A percentile compares a stretch with the other conserved stretches of the same genome.
Conservation (phyloP, 2,329 filamentous ascomycete species). For the Fusarium stilboides region DNA sequence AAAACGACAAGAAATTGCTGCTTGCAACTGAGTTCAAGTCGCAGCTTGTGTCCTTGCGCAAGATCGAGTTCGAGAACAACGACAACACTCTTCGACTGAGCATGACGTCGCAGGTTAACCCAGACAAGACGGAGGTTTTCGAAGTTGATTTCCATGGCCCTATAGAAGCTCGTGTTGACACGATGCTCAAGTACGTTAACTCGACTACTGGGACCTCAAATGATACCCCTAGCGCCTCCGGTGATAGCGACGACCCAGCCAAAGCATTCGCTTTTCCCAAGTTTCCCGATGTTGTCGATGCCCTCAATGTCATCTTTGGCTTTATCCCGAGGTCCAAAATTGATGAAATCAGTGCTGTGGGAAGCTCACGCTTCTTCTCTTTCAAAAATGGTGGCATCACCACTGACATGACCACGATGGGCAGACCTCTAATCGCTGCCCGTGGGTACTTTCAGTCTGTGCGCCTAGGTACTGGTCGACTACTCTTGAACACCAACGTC, state of each 20-base stretch:
- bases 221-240: slow-evolving; percentile 38
- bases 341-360: slow-evolving; percentile 58
- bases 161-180: slow-evolving; percentile 55
- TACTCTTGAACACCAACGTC: slow-evolving; percentile 70
- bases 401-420: slow-evolving; percentile 47
- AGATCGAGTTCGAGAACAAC: slow-evolving; percentile 54
- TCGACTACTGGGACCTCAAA: slow-evolving; percentile 59
- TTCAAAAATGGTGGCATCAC: slow-evolving; percentile 52
- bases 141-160: slow-evolving; percentile 61
- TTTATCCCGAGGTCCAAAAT: slow-evolving; percentile 58
- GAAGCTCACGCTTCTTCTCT: slow-evolving; percentile 66
- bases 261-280: slow-evolving; percentile 60
- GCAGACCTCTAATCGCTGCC: slow-evolving; percentile 58
- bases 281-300: slow-evolving; percentile 64
- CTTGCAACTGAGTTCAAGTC: slow-evolving; percentile 67
- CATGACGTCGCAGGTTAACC: slow-evolving; percentile 54
- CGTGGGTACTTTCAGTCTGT: slow-evolving; percentile 71
- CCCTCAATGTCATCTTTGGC: slow-evolving; percentile 68
- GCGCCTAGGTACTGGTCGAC: slow-evolving; percentile 66
- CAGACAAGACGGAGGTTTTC: slow-evolving; percentile 54
- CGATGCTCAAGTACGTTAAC: slow-evolving; percentile 62
- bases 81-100: slow-evolving; percentile 54
- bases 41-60: slow-evolving; percentile 60
- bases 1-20: slow-evolving; percentile 50
- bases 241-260: slow-evolving; percentile 19